Conservation (phyloP, 2,329 filamentous ascomycete species). For the Fusarium nelsonii region DNA sequence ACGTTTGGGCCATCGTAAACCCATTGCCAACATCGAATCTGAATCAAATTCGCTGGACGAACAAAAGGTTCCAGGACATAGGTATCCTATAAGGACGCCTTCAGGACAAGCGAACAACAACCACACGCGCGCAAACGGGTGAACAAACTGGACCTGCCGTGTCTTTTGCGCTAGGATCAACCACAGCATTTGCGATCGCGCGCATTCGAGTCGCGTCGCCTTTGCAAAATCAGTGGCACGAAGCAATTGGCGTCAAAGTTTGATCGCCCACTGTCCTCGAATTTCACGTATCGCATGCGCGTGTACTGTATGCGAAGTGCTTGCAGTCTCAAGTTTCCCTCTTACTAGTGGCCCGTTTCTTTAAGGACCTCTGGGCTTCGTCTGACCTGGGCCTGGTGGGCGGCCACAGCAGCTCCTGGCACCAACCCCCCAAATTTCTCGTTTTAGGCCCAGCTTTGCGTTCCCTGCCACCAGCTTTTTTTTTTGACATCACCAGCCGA, state of each 20-base stretch:
- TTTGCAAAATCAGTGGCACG: conserved; percentile 7
- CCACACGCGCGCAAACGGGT: conserved; percentile 18
- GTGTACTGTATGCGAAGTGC: conserved; percentile 31
- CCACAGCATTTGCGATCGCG: conserved; percentile 19
- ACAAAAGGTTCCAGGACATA: conserved; percentile 2
- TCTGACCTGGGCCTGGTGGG: conserved; percentile 36
- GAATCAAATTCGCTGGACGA: conserved; percentile 18
- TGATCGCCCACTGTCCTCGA: neutral
- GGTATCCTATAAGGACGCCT: neutral
- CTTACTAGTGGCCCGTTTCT: conserved; percentile 33
- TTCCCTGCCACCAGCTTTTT: conserved; percentile 51
- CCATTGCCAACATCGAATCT: conserved; percentile 15
- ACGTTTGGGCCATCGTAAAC: conserved; percentile 24
- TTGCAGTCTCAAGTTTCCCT: conserved; percentile 26
- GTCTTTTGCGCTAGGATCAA: conserved; percentile 9
- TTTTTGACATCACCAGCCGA: conserved; percentile 50
- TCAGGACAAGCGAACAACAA: neutral
- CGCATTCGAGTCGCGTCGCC: conserved; percentile 9
- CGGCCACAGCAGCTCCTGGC: conserved; percentile 33
- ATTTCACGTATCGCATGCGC: conserved; percentile 26
- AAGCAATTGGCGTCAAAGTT: conserved; percentile 21
- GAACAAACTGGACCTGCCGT: conserved; percentile 1
- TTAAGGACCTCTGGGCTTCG: conserved; percentile 15
- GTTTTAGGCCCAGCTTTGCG: conserved; percentile 40
- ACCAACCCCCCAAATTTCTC: conserved; percentile 41